A percentile compares a stretch with the other conserved stretches of the same genome.
Evolutionary conservation across 1,284 basidiomycete species (phyloP).

Genomic region (Inonotus obliquus): DNA sequence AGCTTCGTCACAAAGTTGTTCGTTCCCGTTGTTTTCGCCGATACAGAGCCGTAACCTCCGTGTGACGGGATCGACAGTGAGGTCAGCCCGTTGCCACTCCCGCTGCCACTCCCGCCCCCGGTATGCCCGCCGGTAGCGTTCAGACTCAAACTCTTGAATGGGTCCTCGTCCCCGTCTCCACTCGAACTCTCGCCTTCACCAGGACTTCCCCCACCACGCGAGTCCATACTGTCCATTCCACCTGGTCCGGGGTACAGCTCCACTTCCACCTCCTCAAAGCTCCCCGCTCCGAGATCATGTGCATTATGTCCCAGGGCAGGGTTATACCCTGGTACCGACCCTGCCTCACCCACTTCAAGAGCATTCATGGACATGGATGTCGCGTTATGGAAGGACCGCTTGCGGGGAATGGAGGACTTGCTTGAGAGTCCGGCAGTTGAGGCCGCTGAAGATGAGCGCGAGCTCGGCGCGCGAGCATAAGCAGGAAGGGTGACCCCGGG

Average conservation of each 20-base stretch:
- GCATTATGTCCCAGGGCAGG: slow-evolving; percentile 1
- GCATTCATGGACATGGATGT: slow-evolving; percentile 37
- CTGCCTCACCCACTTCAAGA: slow-evolving; percentile 32
- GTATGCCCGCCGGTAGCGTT: slow-evolving; percentile 16
- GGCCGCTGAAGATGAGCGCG: slow-evolving; percentile 30
- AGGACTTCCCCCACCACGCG: slow-evolving; percentile 17
- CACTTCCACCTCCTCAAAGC: slow-evolving; percentile 39
- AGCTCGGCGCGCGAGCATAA: slow-evolving; percentile 18
- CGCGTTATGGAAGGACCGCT: slow-evolving; percentile 34
- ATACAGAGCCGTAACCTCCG: not conserved
- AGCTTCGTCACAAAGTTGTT: slow-evolving; percentile 83
- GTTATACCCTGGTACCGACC: slow-evolving; percentile 18
- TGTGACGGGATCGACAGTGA: slow-evolving; percentile 26
- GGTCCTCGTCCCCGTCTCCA: slow-evolving; percentile 12
- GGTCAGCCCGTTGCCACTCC: slow-evolving; percentile 21
- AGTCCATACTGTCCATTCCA: slow-evolving; percentile 20
- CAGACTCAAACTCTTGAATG: slow-evolving; percentile 11
- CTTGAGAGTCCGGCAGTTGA: slow-evolving; percentile 28
- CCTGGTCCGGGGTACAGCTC: slow-evolving; percentile 31
- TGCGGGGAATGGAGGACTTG: slow-evolving; percentile 47
- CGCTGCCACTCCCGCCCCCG: slow-evolving; percentile 1
- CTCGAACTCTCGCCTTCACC: slow-evolving; percentile 11
- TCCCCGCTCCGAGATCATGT: slow-evolving; percentile 27
- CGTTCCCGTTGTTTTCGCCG: slow-evolving; percentile 55
- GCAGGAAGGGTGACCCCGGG: not conserved